Evolutionary conservation across 225 moss, liverwort and hornwort genomes (phyloP).

Genomic region (Bryum argenteum): DNA sequence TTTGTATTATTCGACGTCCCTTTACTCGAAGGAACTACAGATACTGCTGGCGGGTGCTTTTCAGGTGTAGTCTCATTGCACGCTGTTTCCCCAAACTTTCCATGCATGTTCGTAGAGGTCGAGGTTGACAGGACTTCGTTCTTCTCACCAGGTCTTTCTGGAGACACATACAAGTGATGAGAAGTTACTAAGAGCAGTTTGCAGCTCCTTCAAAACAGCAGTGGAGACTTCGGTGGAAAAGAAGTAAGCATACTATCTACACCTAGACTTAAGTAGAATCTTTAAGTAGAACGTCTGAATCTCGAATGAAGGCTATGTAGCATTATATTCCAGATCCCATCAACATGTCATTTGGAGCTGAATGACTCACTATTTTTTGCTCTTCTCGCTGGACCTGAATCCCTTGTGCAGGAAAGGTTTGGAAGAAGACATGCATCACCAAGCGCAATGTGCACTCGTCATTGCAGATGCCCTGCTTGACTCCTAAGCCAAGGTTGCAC

Average conservation of each 20-base stretch:
- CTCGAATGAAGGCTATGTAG: no score
- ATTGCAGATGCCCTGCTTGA: conserved; percentile 35
- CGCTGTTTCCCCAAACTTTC: conserved; percentile 6
- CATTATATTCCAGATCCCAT: no score
- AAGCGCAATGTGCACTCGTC: conserved; percentile 46
- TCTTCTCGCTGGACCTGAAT: conserved; percentile 20
- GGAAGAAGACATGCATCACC: conserved; percentile 19
- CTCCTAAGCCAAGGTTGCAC: conserved; percentile 15
- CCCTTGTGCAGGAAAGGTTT: conserved; percentile 33
- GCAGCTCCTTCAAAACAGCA: conserved; percentile 49
- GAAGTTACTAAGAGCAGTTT: conserved; percentile 38
- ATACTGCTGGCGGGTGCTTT: conserved; percentile 48
- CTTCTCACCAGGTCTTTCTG: conserved; percentile 43
- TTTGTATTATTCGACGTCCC: conserved; percentile 22
- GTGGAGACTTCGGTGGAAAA: conserved; percentile 22
- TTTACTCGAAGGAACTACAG: conserved; percentile 46
- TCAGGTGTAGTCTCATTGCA: conserved; percentile 40
- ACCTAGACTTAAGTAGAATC: conserved; percentile 19
- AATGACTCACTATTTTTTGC: neutral
- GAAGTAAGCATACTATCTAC: conserved; percentile 31
- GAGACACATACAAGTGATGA: conserved; percentile 47
- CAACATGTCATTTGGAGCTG: neutral
- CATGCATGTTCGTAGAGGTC: conserved; percentile 3
- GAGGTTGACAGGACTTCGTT: conserved; percentile 8
- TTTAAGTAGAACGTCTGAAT: neutral